Percentiles rank a stretch among this genome's conserved stretches.
phyloP scores from a whole-genome alignment of 202 grass and related monocot genomes.

The Hordeum pubiflorum region DNA sequence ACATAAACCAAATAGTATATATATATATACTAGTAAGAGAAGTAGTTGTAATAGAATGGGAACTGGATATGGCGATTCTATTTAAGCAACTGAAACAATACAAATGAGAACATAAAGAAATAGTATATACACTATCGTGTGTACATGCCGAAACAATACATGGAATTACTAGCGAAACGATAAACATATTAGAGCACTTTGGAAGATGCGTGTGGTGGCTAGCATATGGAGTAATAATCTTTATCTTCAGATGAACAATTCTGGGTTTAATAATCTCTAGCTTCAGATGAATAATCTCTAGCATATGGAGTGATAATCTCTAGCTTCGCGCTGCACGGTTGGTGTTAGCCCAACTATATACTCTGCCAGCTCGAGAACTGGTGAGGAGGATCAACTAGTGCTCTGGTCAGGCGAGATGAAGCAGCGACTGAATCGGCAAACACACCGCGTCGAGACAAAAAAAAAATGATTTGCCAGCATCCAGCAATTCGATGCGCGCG shows the following conservation, averaged over 20 bases:
- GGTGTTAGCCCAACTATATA: background rate
- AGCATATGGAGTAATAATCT: background rate
- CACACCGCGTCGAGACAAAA: background rate
- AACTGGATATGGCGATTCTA: background rate
- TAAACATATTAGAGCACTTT: background rate
- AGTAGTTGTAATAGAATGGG: background rate
- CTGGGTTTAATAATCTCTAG: background rate
- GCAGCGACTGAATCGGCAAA: background rate
- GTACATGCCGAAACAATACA: background rate
- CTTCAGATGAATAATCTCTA: too few relatives aligned
- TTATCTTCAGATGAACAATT: background rate
- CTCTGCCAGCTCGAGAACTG: background rate
- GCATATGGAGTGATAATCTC: background rate
- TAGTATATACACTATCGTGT: background rate
- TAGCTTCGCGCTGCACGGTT: background rate
- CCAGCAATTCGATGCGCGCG: background rate
- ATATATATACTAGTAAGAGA: background rate
- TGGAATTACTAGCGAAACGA: background rate
- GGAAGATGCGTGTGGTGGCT: background rate
- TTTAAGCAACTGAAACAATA: background rate
- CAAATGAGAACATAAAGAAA: too few relatives aligned
- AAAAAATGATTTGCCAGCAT: background rate
- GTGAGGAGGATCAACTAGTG: background rate
- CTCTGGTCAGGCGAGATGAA: background rate
- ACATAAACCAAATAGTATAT: background rate